Conservation (phyloP, 805 yeast species). For the Pichia manshurica region DNA sequence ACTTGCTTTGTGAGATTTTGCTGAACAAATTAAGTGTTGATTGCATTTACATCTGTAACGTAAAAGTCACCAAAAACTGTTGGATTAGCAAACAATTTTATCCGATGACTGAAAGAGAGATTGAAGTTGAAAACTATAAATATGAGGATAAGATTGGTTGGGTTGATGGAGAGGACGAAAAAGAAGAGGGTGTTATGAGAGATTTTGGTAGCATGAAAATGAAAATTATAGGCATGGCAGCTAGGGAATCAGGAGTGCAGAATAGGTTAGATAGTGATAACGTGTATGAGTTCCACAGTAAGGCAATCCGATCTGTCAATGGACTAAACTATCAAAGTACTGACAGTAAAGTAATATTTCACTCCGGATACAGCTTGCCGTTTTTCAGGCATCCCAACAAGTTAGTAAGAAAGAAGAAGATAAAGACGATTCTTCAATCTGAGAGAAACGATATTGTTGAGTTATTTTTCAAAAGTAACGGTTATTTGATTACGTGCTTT, state of each 20-base stretch:
- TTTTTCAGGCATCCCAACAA: slow-evolving; percentile 40
- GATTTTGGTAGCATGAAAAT: neutral
- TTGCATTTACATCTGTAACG: slow-evolving; percentile 46
- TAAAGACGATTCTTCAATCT: slow-evolving; percentile 3
- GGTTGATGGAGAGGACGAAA: neutral
- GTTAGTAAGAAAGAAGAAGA: slow-evolving; percentile 35
- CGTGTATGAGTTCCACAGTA: slow-evolving; percentile 33
- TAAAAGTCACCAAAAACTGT: slow-evolving; percentile 43
- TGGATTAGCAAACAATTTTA: slow-evolving; percentile 37
- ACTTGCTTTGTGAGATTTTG: slow-evolving; percentile 34
- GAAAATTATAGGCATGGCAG: slow-evolving; percentile 4
- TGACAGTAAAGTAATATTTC: slow-evolving; percentile 31
- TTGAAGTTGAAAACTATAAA: slow-evolving; percentile 41
- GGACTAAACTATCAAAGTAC: slow-evolving; percentile 41
- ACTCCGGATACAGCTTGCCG: slow-evolving; percentile 49
- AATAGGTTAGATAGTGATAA: slow-evolving; percentile 28
- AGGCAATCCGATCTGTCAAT: slow-evolving; percentile 45
- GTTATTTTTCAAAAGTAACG: slow-evolving; percentile 45
- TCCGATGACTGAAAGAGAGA: slow-evolving; percentile 36
- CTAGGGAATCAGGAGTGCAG: slow-evolving; percentile 36
- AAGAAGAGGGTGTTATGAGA: neutral
- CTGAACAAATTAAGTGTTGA: slow-evolving; percentile 32
- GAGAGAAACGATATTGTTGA: slow-evolving; percentile 30
- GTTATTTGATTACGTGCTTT: slow-evolving; percentile 45
- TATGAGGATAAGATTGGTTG: slow-evolving; percentile 34